Conservation (phyloP, 176 grass and related monocot species). For the Dactylis glomerata region DNA sequence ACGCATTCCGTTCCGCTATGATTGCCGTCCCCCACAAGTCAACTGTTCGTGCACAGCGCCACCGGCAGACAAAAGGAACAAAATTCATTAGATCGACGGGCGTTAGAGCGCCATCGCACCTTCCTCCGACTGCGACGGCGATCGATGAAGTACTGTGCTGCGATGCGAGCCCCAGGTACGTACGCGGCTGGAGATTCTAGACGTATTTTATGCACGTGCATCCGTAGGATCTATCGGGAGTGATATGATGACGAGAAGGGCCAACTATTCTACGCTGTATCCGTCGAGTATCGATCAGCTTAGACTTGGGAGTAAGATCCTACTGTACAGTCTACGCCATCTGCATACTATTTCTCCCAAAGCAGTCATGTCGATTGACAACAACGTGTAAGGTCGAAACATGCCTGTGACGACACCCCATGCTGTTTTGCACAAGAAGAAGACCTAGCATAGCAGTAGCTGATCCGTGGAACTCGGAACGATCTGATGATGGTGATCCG, state of each 20-base stretch:
- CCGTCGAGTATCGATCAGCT: neutral
- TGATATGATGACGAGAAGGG: neutral
- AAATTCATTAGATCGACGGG: neutral
- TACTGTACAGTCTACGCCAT: too few species aligned
- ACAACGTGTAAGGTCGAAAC: neutral
- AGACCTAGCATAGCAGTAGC: neutral
- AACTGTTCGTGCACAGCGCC: neutral
- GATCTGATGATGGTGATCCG: neutral
- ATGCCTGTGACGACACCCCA: neutral
- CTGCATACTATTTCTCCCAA: neutral
- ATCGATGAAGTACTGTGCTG: neutral
- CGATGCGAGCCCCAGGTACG: neutral
- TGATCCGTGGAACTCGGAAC: neutral
- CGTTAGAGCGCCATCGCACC: neutral
- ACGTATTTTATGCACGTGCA: neutral
- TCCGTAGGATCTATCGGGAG: neutral
- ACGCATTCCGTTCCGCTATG: too few species aligned
- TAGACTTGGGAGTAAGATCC: neutral
- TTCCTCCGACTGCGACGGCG: neutral
- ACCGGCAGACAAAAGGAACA: neutral
- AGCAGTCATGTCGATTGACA: neutral
- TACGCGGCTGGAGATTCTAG: too few species aligned
- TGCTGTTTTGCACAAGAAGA: neutral
- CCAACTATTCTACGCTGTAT: neutral
- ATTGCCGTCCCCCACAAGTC: too few species aligned